Evolutionary conservation across 2,329 filamentous ascomycete genomes (phyloP), one percentile per base, ranked within the genome.

Genomic region (Plectosphaerella plurivora): DNA sequence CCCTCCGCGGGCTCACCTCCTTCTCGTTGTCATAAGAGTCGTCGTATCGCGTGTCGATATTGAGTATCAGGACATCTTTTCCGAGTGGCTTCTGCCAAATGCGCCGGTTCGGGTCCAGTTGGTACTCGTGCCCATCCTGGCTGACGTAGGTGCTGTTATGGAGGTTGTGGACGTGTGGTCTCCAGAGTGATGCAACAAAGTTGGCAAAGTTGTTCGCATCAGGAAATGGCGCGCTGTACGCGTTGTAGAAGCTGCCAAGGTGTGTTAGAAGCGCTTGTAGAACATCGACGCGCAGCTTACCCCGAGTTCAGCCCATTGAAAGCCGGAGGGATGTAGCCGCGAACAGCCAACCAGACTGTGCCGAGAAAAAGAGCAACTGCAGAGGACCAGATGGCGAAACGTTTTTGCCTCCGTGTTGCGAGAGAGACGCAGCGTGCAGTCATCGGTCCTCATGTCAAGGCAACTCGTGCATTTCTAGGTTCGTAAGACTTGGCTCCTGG

Each of bases 41-140:
- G 12, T 48, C 51, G 36, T 24, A 46, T 16, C 33, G 54, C 4
- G 51, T 55, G 35, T 55, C 54, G 46, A 55, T 45, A 20, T 53
- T 51, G 28, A 55, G 35, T 8, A 55, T 47, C 5, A 55, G 25
- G 25, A 55, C 28, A n/a, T 47, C 51, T 18, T 41, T 45, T 14
- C 49, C 54, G 22, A 55, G 14, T 4, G 45, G 41, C 24, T 37
- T 18, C n/a, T 42, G 39, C 54, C 54, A 55, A 12, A 48, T n/a
- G 28, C 36, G 46, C 15, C 18, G 22, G 8, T 11, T 33, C 7
- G 33, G 9, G 10, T 20, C 15, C 11, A 48, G 5, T 8, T 24
- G 7, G 11, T 48, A 48, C 12, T 48, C 33, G 15, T 24, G 33
- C 15, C 46, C 46, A 14, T 25, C 9, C 10, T 24, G 12, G 16